phyloP scores from a whole-genome alignment of 2,329 filamentous ascomycete species.

The Clonostachys chloroleuca region DNA sequence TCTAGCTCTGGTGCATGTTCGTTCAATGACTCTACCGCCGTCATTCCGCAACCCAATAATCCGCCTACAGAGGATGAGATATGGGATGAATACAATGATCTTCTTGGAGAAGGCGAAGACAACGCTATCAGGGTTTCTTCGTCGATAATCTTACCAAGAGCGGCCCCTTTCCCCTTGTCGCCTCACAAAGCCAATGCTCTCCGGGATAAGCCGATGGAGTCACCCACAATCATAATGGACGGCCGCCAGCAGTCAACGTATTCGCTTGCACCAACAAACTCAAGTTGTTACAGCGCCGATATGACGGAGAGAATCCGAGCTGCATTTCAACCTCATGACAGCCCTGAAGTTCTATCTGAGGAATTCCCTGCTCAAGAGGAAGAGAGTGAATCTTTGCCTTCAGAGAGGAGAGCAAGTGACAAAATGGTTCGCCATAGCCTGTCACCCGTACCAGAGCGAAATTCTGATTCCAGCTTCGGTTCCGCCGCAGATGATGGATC shows the following conservation, averaged over 20 bases:
- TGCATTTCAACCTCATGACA: conserved; percentile 35
- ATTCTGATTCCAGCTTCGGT: conserved; percentile 29
- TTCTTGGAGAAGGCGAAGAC: conserved; percentile 59
- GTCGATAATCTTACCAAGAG: conserved; percentile 52
- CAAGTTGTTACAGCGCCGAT: conserved; percentile 50
- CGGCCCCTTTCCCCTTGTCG: conserved; percentile 52
- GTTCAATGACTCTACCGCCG: conserved; percentile 59
- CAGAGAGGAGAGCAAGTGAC: neutral
- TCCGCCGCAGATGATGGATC: conserved; percentile 52
- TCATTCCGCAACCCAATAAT: conserved; percentile 57
- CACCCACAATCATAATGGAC: conserved; percentile 36
- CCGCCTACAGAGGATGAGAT: conserved; percentile 78
- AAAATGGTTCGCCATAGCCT: neutral
- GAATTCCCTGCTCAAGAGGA: conserved; percentile 27
- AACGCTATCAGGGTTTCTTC: conserved; percentile 36
- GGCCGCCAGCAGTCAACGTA: conserved; percentile 20
- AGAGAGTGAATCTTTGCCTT: conserved; percentile 7
- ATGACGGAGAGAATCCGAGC: conserved; percentile 48
- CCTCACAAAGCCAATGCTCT: conserved; percentile 31
- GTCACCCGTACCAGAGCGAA: conserved; percentile 2
- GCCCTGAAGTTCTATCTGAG: conserved; percentile 32
- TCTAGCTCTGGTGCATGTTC: conserved; percentile 65
- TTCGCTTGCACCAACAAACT: conserved; percentile 30
- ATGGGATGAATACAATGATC: conserved; percentile 91
- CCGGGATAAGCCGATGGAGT: conserved; percentile 35